Evolutionary conservation across 345 rosid species (phyloP).

Genomic region (Physaria fendleri): DNA sequence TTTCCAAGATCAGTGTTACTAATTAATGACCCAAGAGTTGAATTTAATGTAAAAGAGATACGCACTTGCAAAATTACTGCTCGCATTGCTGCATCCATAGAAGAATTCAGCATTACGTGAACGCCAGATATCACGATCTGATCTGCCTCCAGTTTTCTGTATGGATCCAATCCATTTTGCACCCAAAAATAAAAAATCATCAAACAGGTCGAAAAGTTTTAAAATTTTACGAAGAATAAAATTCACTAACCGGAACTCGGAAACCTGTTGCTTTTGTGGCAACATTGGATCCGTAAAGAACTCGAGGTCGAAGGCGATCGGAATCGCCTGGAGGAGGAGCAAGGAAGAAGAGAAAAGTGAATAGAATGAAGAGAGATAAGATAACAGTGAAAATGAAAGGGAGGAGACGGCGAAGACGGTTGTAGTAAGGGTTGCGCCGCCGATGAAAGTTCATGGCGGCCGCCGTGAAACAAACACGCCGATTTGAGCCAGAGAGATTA

Average conservation of each 20-base stretch:
- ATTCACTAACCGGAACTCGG: constrained; percentile 64
- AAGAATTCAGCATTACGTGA: constrained; percentile 52
- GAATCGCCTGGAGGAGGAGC: constrained; percentile 60
- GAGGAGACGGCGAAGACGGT: constrained; percentile 45
- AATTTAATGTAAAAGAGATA: background rate
- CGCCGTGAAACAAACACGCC: background rate
- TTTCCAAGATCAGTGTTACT: background rate
- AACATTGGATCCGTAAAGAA: constrained; percentile 28
- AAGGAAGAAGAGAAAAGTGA: constrained; percentile 64
- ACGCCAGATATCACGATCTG: constrained; percentile 72
- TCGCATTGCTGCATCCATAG: constrained; percentile 71
- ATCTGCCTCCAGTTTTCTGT: constrained; percentile 59
- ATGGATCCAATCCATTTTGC: constrained; percentile 3
- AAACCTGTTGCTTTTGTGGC: constrained; percentile 33
- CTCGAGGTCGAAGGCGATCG: constrained; percentile 28
- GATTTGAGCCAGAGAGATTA: background rate
- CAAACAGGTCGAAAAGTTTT: background rate
- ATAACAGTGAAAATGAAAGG: constrained; percentile 46
- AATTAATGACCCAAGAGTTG: background rate
- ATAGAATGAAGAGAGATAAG: constrained; percentile 52
- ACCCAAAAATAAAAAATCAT: background rate
- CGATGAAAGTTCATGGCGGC: constrained; percentile 53
- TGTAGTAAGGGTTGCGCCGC: constrained; percentile 58
- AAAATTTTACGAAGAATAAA: background rate
- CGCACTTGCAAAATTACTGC: constrained; percentile 54